Evolutionary conservation across 169 alveolate species (phyloP).

Genomic region (Eimeria acervulina): DNA sequence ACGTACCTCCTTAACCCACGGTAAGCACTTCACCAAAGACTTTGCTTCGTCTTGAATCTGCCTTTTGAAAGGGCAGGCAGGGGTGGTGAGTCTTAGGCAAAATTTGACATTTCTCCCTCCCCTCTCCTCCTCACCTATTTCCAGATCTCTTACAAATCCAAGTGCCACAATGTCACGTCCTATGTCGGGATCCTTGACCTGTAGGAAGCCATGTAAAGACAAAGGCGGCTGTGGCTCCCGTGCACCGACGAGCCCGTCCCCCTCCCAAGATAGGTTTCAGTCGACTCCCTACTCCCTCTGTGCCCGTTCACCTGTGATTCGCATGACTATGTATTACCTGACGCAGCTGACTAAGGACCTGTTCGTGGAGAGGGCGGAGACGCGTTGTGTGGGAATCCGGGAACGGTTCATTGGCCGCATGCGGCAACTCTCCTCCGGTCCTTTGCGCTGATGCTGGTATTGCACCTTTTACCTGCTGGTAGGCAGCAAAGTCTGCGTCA

Average conservation of each 20-base stretch:
- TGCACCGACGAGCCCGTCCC: not conserved
- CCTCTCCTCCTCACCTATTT: conserved; percentile 81
- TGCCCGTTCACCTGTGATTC: not conserved
- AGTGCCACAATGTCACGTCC: conserved; percentile 90
- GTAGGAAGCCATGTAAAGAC: not conserved
- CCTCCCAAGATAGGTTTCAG: not conserved
- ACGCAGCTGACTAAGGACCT: conserved; percentile 43
- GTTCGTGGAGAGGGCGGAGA: conserved; percentile 48
- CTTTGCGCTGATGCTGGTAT: not conserved
- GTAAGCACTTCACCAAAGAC: conserved; percentile 68
- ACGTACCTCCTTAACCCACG: conserved; percentile 87
- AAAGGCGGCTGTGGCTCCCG: not conserved
- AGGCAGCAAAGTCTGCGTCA: conserved; percentile 11
- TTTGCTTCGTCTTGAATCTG: conserved; percentile 83
- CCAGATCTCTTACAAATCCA: conserved; percentile 88
- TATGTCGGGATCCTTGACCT: conserved; percentile 91
- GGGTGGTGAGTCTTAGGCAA: conserved; percentile 90
- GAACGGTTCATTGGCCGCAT: not conserved
- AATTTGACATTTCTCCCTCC: conserved; percentile 85
- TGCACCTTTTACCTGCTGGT: not conserved
- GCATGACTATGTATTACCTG: not conserved
- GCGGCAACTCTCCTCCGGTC: not conserved
- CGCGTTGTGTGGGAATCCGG: not conserved
- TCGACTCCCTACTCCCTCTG: not conserved
- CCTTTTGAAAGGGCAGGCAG: conserved; percentile 92